phyloP scores from a whole-genome alignment of 2,329 filamentous ascomycete species.

The Aureobasidium sp. region DNA sequence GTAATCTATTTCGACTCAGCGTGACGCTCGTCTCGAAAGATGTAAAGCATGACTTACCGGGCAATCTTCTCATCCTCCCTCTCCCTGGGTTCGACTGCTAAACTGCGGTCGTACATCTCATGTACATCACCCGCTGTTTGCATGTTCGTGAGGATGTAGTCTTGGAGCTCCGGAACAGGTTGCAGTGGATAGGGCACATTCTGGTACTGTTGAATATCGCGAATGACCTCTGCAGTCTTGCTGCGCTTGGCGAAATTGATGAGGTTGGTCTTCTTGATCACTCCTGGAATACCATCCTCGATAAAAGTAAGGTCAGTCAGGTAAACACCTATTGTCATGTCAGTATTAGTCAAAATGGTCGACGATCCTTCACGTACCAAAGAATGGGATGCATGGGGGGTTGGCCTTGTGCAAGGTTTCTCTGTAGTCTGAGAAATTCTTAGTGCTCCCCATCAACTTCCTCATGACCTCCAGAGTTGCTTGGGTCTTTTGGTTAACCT shows the following conservation, averaged over 20 bases:
- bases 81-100: conserved; percentile 88
- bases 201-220: conserved; percentile 97
- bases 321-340: conserved; percentile 66
- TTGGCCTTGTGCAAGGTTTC: conserved; percentile 88
- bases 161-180: conserved; percentile 82
- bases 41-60: conserved; percentile 53
- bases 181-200: conserved; percentile 93
- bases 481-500: conserved; percentile 78
- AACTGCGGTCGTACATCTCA: conserved; percentile 98
- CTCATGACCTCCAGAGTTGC: conserved; percentile 81
- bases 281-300: conserved; percentile 91
- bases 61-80: conserved; percentile 99
- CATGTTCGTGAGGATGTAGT: conserved; percentile 96
- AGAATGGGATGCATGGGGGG: conserved; percentile 95
- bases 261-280: conserved; percentile 90
- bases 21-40: neutral
- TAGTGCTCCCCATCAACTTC: conserved; percentile 89
- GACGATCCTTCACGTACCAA: conserved; percentile 52
- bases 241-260: conserved; percentile 98
- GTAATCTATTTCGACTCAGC: conserved; percentile 33
- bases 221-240: conserved; percentile 96
- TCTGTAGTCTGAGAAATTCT: conserved; percentile 96
- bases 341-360: neutral
- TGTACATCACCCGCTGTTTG: conserved; percentile 90
- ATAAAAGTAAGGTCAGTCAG: conserved; percentile 97